phyloP scores from a whole-genome alignment of 2,329 filamentous ascomycete genomes.

The Aspergillus phoenicis region DNA sequence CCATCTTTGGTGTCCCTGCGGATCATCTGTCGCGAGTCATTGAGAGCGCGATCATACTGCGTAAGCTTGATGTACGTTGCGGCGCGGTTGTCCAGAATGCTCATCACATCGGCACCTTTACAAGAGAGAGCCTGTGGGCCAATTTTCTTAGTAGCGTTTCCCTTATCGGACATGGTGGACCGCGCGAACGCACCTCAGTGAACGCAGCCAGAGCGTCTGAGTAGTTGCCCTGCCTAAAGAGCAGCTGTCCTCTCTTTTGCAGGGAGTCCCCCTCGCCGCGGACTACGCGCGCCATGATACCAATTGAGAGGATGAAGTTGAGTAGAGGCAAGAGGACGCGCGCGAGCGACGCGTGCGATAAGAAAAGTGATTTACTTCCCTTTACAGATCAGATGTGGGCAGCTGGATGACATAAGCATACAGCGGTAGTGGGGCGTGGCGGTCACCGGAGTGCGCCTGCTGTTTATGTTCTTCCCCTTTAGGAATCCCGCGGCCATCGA shows the following conservation, averaged over 20 bases:
- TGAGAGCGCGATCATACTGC: slow-evolving; percentile 54
- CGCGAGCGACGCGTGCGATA: slow-evolving; percentile 7
- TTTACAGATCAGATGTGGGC: neutral
- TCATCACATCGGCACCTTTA: slow-evolving; percentile 35
- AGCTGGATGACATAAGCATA: slow-evolving; percentile 14
- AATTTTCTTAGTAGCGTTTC: slow-evolving; percentile 8
- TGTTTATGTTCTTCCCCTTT: slow-evolving; percentile 51
- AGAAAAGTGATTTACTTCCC: neutral
- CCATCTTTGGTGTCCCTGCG: slow-evolving; percentile 53
- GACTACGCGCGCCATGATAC: slow-evolving; percentile 5
- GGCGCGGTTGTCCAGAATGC: slow-evolving; percentile 58
- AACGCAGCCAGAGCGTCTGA: slow-evolving; percentile 47
- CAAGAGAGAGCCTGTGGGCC: slow-evolving; percentile 40
- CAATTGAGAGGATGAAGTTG: neutral
- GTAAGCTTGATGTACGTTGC: slow-evolving; percentile 58
- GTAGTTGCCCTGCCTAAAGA: slow-evolving; percentile 49
- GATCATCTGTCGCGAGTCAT: slow-evolving; percentile 62
- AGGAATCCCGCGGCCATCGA: slow-evolving; percentile 27
- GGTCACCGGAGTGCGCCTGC: slow-evolving; percentile 22
- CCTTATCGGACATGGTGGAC: slow-evolving; percentile 16
- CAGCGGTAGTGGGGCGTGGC: slow-evolving; percentile 26
- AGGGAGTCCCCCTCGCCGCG: slow-evolving; percentile 25
- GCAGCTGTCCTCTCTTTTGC: slow-evolving; percentile 45
- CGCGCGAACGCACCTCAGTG: slow-evolving; percentile 35
- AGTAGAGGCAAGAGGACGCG: neutral